Evolutionary conservation across 2,329 filamentous ascomycete species (phyloP).

Genomic region (Trichoderma pleuroti): DNA sequence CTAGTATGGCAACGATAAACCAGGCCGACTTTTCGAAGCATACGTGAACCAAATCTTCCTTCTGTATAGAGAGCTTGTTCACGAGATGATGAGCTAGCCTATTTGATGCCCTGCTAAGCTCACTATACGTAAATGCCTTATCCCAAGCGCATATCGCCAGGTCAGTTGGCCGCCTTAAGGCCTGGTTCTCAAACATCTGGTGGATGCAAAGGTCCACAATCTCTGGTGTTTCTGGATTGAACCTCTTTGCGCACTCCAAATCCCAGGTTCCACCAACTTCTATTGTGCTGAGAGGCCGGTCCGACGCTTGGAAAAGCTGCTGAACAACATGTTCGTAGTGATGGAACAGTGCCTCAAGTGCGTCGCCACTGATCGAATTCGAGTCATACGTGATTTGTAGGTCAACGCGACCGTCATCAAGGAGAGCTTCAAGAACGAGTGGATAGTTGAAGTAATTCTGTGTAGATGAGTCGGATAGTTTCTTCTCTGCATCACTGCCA

Average conservation of each 20-base stretch:
- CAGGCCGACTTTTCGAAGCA: constrained; percentile 32
- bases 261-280: neutral
- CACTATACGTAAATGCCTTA: constrained; percentile 6
- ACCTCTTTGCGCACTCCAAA: neutral
- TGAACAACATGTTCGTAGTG: constrained; percentile 20
- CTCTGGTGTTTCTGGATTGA: constrained; percentile 4
- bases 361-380: neutral
- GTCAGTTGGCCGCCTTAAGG: neutral
- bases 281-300: neutral
- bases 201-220: constrained; percentile 17
- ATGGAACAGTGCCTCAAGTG: constrained; percentile 15
- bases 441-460: constrained; percentile 22
- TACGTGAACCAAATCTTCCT: constrained; percentile 23
- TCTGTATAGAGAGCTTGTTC: neutral
- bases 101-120: constrained; percentile 5
- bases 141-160: constrained; percentile 21
- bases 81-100: constrained; percentile 14
- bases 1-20: constrained; percentile 22
- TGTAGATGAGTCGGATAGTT: neutral
- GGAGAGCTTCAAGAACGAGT: constrained; percentile 17
- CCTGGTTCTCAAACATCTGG: constrained; percentile 15
- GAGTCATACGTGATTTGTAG: constrained; percentile 18
- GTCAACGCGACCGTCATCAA: constrained; percentile 6
- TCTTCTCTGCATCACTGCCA: neutral
- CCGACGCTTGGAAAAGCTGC: constrained; percentile 16